Evolutionary conservation across 2,329 filamentous ascomycete species (phyloP), one percentile per base, ranked within the genome.

Genomic region (Ophiocordyceps camponoti-leonardi): DNA sequence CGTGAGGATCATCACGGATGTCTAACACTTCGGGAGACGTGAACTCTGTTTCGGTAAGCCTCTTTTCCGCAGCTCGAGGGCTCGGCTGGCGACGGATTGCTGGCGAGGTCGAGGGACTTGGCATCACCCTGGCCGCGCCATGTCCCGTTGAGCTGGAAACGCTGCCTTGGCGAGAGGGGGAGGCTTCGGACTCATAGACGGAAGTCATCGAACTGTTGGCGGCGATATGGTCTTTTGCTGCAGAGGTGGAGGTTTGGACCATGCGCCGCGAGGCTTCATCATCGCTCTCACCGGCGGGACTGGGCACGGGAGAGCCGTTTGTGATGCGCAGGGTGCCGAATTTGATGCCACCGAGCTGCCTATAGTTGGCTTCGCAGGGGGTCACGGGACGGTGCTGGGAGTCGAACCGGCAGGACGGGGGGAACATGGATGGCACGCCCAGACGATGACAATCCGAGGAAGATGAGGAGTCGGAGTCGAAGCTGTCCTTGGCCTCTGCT

Each of bases 301-400:
- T 75, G n/a, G 61, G 59, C 14, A 58, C 58, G 2, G 77, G 77
- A 3, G 65, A 62, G 14, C 75, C 77, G 56, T 81, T 81, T 20
- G 67, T 78, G 46, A 81, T 79, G 33, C 74, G 70, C 44, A 81
- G 54, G 2, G 75, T 75, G 2, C 78, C 78, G 45, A 78, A 69
- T 54, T 77, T 77, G 54, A 78, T 80, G 12, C 68, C 73, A 3
- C 77, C 77, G 30, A 76, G 69, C 42, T 79, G 74, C 48, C 67
- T 66, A 52, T 79, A 80, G n/a, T 73, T 68, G 26, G 64, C 57
- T 22, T 79, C 75, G 39, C 62, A 69, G 0, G 77, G 62, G 10
- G 63, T 65, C 14, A 55, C 52, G 8, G 56, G 56, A 33, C 60
- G 53, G 20, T 58, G 55, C 30, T 48, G 44, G 23, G 48, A 45